Evolutionary conservation across 163 green algal genomes (phyloP), one percentile per base, ranked within the genome.

Genomic region (Picocystis sp.): DNA sequence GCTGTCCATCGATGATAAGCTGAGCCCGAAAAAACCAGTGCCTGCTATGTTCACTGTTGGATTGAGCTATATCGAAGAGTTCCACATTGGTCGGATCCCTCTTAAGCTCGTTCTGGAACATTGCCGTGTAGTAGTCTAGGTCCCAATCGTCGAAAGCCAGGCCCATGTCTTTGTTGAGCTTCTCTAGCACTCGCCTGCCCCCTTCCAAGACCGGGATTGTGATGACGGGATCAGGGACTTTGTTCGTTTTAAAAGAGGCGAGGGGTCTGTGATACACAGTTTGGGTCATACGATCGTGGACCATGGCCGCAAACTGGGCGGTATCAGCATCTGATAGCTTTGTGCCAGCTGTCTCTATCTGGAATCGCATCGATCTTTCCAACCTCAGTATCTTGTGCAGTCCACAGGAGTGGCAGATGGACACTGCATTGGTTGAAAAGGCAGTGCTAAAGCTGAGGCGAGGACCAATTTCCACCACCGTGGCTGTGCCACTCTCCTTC

Each of bases 221-320:
- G 15, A 61, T 41, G 24, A 94, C 85, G 17, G 81, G 80, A 8
- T 71, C 82, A 6, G 89, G 89, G 12, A 66, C 60, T 19, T 62
- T 57, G 50, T 83, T 57, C 2, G 54, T 72, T 11, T 63, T 63
- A 56, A 96, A 95, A 42, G 59, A 75, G 17, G 43, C n/a, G 45
- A 94, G 66, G 1, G 84, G 80, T 8, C 50, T n/a, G 14, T 55
- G 13, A 59, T 97, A 99, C 2, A 95, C 70, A 38, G 29, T 38
- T 82, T 99, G 89, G 19, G 90, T 98, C 90, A 99, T 99, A 58
- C 90, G 81, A 66, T 99, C 90, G 65, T 98, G 90, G 60, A 97
- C 83, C 60, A 77, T 52, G 22, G 58, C 63, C 47, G 47, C 47
- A 35, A 54, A 54, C 13, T 54, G 45, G 0, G 52, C 41, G 42